phyloP scores from a whole-genome alignment of 169 alveolate species.

The Plasmodium vinckei region DNA sequence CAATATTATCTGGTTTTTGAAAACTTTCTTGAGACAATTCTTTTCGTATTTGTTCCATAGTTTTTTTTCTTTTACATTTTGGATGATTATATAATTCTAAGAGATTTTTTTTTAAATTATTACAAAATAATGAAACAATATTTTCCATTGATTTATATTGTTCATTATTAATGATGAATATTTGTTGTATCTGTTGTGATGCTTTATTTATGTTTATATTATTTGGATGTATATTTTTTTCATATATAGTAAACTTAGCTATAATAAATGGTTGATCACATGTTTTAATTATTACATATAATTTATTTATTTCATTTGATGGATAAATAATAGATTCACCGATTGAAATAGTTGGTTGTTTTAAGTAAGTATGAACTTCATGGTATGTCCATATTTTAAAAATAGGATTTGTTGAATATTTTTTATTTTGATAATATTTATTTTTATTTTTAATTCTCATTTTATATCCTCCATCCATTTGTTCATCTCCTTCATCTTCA shows the following conservation, averaged over 20 bases:
- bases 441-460: conserved; percentile 43
- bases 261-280: conserved; percentile 84
- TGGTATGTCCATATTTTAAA: conserved; percentile 63
- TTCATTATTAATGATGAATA: conserved; percentile 37
- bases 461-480: conserved; percentile 1
- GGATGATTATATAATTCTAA: conserved; percentile 88
- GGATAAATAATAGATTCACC: conserved; percentile 89
- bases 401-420: conserved; percentile 41
- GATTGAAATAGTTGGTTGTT: conserved; percentile 73
- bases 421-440: conserved; percentile 63
- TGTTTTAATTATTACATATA: conserved; percentile 83
- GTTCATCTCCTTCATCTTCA: conserved; percentile 43
- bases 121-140: conserved; percentile 85
- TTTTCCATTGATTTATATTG: conserved; percentile 83
- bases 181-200: conserved; percentile 78
- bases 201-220: conserved; percentile 83
- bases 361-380: conserved; percentile 44
- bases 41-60: conserved; percentile 79
- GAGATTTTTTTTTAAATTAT: conserved; percentile 83
- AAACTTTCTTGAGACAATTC: conserved; percentile 85
- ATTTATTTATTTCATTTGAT: conserved; percentile 80
- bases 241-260: conserved; percentile 83
- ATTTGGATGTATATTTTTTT: conserved; percentile 80
- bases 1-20: conserved; percentile 83
- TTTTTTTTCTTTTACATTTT: conserved; percentile 78